Evolutionary conservation across 306 rosid species (phyloP), one percentile per base, ranked within the genome.

Genomic region (Prunus salicina): DNA sequence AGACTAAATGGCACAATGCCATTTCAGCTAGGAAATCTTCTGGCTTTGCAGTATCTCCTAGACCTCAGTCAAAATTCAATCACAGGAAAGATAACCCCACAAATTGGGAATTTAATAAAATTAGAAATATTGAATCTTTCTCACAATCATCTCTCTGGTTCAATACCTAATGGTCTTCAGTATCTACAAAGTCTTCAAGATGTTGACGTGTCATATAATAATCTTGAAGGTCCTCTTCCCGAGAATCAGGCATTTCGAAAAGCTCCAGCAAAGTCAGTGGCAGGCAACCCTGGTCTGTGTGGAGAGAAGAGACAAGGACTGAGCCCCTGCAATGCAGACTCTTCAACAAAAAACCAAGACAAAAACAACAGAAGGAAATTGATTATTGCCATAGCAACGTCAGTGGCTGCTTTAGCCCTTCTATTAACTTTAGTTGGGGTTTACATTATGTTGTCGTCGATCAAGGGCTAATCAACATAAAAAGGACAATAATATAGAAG

Each of bases 21-120:
- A 1, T 56, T 55, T 24, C 89, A 86, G 68, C 82, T 88, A 53
- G 96, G 96, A 24, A 82, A 88, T 79, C 65, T 90, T 61, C 67
- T 73, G 71, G 58, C 80, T 1, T 78, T 90, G 19, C 82, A 69
- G 12, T 30, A 30, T 73, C 4, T 77, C 68, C 67, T 90, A 71
- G 89, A 90, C 74, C 80, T 90, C 49, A 90, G 92, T 80, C 80
- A 86, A 86, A 88, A 90, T 85, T 76, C 67, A 20, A 83, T 90
- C 52, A 80, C 83, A 1, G 92, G 87, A 7, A 27, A 60, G 32
- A 82, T 89, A 62, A 87, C 91, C 25, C 71, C 71, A 53, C 79
- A 76, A 66, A 69, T 90, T 41, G 69, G 32, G 14, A 86, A 88
- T 85, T 79, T 84, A 62, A 18, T 16, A 34, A 27, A 7, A 8